These are phyloP conservation scores for Haematococcus lacustris DNA, from an alignment of 139 green algal species.

Conservation along the genomic window DNA sequence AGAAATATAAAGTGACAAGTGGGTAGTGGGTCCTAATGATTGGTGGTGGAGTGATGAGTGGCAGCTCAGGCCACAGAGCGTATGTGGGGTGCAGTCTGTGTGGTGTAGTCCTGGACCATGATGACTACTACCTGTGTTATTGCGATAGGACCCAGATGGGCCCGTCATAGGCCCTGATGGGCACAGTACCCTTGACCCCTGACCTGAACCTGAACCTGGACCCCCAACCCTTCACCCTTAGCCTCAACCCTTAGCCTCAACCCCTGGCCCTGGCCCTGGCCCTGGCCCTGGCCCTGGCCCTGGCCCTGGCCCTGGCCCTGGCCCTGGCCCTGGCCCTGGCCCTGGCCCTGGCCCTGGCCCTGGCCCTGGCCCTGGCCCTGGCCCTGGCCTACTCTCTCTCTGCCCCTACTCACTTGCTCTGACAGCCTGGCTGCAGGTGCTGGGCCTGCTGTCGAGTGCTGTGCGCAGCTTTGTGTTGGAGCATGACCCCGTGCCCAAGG, in stretches of 20 bases:
- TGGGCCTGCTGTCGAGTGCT: neutral
- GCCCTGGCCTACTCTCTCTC: neutral
- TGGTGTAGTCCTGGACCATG: no score
- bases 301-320: neutral
- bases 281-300: no score
- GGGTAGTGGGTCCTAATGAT: neutral
- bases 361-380: neutral
- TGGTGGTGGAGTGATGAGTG: neutral
- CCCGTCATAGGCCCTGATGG: neutral
- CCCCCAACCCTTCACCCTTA: no score
- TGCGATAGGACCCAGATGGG: no score
- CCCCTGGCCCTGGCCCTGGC: no score
- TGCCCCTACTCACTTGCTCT: neutral
- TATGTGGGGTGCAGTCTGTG: no score
- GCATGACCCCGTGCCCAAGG: conserved; percentile 54
- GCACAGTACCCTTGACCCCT: neutral
- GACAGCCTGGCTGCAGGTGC: neutral
- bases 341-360: no score
- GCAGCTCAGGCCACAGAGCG: no score
- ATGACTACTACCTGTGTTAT: no score
- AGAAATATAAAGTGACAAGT: neutral
- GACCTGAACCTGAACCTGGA: neutral
- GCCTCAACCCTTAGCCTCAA: no score
- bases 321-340: neutral
- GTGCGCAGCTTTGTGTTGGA: conserved; percentile 56